phyloP scores from a whole-genome alignment of 2,329 filamentous ascomycete genomes.

The Parastagonospora nodorum region DNA sequence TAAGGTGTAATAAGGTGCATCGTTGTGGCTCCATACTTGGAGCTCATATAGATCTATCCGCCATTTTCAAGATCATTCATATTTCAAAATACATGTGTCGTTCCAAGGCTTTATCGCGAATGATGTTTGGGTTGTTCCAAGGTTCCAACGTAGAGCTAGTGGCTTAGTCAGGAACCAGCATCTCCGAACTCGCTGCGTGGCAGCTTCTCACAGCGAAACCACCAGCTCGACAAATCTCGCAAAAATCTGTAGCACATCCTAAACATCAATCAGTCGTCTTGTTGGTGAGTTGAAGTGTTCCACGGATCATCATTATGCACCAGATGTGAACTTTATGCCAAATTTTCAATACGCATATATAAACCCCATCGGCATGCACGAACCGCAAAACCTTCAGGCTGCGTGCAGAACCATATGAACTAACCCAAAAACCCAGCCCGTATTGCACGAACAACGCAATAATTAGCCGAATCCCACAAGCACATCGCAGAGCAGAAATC shows the following conservation, averaged over 20 bases:
- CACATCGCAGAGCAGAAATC: background rate
- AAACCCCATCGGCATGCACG: background rate
- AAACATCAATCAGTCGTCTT: background rate
- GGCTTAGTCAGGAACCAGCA: background rate
- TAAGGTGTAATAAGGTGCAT: background rate
- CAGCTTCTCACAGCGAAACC: background rate
- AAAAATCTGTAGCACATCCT: background rate
- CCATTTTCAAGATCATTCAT: too few species aligned
- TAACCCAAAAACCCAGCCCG: background rate
- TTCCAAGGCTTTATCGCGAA: background rate
- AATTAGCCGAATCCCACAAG: background rate
- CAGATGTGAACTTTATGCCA: background rate
- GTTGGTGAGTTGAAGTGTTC: background rate
- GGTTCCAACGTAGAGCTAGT: background rate
- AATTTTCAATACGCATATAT: background rate
- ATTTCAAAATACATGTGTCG: too few species aligned
- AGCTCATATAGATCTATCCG: too few species aligned
- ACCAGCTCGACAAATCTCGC: background rate
- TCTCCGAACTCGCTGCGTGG: background rate
- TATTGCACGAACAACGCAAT: background rate
- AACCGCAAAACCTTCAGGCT: background rate
- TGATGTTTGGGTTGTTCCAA: background rate
- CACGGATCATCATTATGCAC: too few species aligned
- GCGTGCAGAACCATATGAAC: background rate
- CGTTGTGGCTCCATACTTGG: too few species aligned